Evolutionary conservation across 108 stramenopile species (phyloP).

Genomic region (Seminavis robusta): DNA sequence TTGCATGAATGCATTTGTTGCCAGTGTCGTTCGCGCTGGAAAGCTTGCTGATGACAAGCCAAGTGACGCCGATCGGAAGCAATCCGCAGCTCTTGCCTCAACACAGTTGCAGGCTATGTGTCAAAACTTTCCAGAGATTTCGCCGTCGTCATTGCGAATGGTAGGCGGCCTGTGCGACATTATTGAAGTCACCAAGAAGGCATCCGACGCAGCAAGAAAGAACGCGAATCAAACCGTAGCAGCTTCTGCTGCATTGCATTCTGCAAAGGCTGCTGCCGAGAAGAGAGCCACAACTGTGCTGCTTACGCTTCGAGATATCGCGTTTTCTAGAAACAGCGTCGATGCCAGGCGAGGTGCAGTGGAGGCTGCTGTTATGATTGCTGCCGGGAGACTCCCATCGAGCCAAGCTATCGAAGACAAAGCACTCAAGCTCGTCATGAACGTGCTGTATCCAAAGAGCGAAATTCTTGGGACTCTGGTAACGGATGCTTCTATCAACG

Average conservation of each 20-base stretch:
- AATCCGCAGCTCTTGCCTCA: conserved; percentile 44
- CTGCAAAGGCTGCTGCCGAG: conserved; percentile 78
- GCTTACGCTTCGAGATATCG: conserved; percentile 71
- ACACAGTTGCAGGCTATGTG: conserved; percentile 51
- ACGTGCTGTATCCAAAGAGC: conserved; percentile 73
- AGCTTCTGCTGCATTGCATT: conserved; percentile 66
- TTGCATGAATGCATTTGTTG: too few relatives aligned
- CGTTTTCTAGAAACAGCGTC: conserved; percentile 56
- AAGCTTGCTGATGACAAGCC: conserved; percentile 62
- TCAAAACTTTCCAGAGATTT: conserved; percentile 43
- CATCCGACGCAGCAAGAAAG: conserved; percentile 51
- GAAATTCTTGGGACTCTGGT: conserved; percentile 51
- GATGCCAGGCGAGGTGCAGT: conserved; percentile 48
- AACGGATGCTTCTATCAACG: conserved; percentile 59
- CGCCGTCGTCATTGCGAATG: conserved; percentile 45
- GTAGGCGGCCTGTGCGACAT: conserved; percentile 76
- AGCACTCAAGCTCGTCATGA: conserved; percentile 84
- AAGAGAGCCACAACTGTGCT: conserved; percentile 80
- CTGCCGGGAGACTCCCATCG: conserved; percentile 68
- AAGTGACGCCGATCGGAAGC: conserved; percentile 57
- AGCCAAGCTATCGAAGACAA: conserved; percentile 70
- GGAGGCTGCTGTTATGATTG: conserved; percentile 67
- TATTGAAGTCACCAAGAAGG: conserved; percentile 74
- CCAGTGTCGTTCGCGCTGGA: conserved; percentile 56
- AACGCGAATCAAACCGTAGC: conserved; percentile 62